Evolutionary conservation across 1,284 basidiomycete genomes (phyloP).

Genomic region (Fomitopsis pinicola): DNA sequence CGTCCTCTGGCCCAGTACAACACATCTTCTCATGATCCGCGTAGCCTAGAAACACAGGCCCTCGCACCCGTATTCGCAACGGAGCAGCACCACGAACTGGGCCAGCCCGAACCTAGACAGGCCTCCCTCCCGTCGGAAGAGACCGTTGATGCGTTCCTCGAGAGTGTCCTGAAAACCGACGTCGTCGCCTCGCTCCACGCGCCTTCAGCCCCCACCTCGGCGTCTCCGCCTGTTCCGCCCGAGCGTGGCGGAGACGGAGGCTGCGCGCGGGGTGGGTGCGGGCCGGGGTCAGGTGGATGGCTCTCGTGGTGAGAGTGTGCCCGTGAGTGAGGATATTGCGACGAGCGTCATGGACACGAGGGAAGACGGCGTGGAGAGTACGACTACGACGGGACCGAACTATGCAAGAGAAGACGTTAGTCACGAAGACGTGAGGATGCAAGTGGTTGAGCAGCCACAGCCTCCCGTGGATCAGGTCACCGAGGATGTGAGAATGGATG

Average conservation of each 20-base stretch:
- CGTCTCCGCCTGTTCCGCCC: neutral
- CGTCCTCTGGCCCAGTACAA: too few relatives aligned
- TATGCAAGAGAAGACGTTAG: neutral
- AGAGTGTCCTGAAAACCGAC: neutral
- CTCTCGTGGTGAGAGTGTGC: neutral
- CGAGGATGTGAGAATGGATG: slow-evolving; percentile 1
- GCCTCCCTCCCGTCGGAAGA: neutral
- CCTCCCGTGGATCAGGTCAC: neutral
- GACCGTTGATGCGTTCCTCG: slow-evolving; percentile 6
- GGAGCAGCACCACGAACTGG: neutral
- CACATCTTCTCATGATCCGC: neutral
- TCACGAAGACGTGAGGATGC: slow-evolving; percentile 1
- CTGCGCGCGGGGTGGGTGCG: too few relatives aligned
- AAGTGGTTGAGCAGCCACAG: neutral
- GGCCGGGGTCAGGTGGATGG: neutral
- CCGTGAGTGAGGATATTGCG: neutral
- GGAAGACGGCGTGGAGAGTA: too few relatives aligned
- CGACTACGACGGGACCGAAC: too few relatives aligned
- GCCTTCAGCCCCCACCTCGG: neutral
- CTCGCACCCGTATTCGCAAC: neutral
- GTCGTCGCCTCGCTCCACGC: neutral
- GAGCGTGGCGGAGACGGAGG: neutral
- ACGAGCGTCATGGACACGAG: neutral
- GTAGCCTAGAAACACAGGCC: neutral
- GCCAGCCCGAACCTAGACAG: neutral